Evolutionary conservation across 176 grass and related monocot genomes (phyloP), one percentile per base, ranked within the genome.

Genomic region (Ensete ventricosum): DNA sequence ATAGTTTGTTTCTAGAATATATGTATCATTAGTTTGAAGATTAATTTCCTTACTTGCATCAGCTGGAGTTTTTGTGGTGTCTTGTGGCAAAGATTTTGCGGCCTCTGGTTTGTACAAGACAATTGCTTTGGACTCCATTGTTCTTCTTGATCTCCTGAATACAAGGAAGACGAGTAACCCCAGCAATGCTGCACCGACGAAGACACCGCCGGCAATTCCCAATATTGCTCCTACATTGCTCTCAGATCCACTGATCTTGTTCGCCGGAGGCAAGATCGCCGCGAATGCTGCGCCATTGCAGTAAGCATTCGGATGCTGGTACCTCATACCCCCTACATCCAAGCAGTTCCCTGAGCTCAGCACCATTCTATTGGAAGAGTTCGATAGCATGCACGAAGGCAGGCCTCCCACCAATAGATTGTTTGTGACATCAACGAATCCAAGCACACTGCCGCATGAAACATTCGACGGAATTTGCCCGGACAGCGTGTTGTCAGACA

Each of bases 321-420:
- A 69, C 79, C 55, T 83, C 9, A 76, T 76, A 70, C 89, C 84
- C 19, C 76, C 83, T 17, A 25, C 77, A 59, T 20, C 71, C 69
- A 98, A 87, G 85, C 90, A 98, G 66, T 98, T 98, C 11, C 90
- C 86, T 1, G 85, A 83, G 79, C 77, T 81, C 20, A 88, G 67
- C 7, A 98, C 90, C 2, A 83, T 82, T 6, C 81, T 85, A 23
- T 48, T 59, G 11, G 83, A 72, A 62, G 87, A 90, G 65, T 80
- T 83, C 20, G 81, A 76, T 3, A 76, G 43, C 74, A 98, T 80
- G 88, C 94, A 98, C 63, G 77, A 49, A 27, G 95, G 95, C 27
- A 78, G 88, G 50, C 59, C 24, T 9, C 95, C 95, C 3, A 81
- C 78, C 71, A 99, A 83, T 64, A 84, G 84, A 83, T 98, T 98